Evolutionary conservation across 2,329 filamentous ascomycete genomes (phyloP).

Genomic region (Thielaviopsis ethacetica): DNA sequence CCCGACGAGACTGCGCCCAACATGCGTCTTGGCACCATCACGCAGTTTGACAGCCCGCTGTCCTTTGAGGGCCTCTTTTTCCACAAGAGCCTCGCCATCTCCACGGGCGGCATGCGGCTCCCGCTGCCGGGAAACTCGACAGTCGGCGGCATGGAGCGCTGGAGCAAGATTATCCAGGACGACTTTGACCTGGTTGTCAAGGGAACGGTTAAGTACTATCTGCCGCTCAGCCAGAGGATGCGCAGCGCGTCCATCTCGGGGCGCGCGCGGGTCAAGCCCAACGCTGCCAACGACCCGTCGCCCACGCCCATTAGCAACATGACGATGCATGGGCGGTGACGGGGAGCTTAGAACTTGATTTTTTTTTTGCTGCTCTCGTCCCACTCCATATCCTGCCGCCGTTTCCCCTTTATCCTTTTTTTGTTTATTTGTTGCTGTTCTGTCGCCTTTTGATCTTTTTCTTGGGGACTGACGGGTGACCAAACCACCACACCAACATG

Average conservation of each 20-base stretch:
- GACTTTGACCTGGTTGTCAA: constrained; percentile 88
- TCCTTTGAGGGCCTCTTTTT: constrained; percentile 84
- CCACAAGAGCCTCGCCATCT: constrained; percentile 52
- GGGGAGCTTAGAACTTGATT: background rate
- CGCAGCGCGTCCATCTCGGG: constrained; percentile 44
- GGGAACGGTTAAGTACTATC: constrained; percentile 71
- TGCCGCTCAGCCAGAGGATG: constrained; percentile 44
- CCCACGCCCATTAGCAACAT: constrained; percentile 19
- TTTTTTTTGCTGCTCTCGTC: background rate
- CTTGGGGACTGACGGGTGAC: no score
- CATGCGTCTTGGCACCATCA: constrained; percentile 81
- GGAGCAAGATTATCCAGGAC: constrained; percentile 80
- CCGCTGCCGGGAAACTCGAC: constrained; percentile 76
- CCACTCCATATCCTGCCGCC: background rate
- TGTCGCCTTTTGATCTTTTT: background rate
- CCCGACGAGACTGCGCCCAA: constrained; percentile 57
- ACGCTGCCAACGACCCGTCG: constrained; percentile 38
- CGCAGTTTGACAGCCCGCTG: constrained; percentile 71
- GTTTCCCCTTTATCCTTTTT: background rate
- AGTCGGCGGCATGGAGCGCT: constrained; percentile 66
- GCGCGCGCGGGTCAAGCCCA: constrained; percentile 43
- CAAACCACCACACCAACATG: background rate
- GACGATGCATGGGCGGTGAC: background rate
- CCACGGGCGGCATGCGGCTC: constrained; percentile 71
- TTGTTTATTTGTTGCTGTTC: background rate